Base-by-base conservation (phyloP, 176 grass and related monocot species). In the Oryza glaberrima region DNA sequence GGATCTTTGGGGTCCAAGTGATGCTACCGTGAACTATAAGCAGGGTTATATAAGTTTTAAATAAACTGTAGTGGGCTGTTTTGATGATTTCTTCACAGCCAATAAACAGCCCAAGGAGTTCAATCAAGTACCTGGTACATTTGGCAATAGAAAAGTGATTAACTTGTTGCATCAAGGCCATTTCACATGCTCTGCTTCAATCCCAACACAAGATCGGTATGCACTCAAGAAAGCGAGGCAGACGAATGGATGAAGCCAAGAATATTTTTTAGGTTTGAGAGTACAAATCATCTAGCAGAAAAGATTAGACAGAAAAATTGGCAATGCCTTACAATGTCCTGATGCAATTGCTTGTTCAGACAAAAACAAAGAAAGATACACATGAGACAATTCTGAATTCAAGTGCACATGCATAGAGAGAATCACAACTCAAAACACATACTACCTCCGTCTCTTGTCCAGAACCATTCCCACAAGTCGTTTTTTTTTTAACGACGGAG, bases 171-270 rank as follows among this genome's bases (percentile, higher is more conserved):
- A 67, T 34, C 43, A 70, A 30, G 67, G 51, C 41, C 12, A 66
- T 56, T 45, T 69, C 84, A 84, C 70, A 83, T 84, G 89, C 38
- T 51, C 51, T 76, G 69, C 66, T 35, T 51, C 70, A 76, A 49
- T 38, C 63, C 70, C 14, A 78, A 83, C 63, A 75, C 52, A 77
- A 54, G 30, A 52, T n/a, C 22, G 65, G 17, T 84, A 65, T 43
- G 41, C 40, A 34, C 28, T 75, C 45, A 68, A 67, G 45, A 64
- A 73, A 61, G n/a, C 17, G 12, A 65, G 46, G 19, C 9, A 49
- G 69, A 75, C 61, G 74, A 84, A 84, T 80, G 72, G 47, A 17
- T 26, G 47, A 84, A 84, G 22, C 81, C 36, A 52, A 43, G 11
- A 45, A 45, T 47, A 63, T 36, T 56, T 52, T 34, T 13, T 69